Conservation (phyloP, 1,284 basidiomycete genomes). For the Taiwanofungus camphoratus region DNA sequence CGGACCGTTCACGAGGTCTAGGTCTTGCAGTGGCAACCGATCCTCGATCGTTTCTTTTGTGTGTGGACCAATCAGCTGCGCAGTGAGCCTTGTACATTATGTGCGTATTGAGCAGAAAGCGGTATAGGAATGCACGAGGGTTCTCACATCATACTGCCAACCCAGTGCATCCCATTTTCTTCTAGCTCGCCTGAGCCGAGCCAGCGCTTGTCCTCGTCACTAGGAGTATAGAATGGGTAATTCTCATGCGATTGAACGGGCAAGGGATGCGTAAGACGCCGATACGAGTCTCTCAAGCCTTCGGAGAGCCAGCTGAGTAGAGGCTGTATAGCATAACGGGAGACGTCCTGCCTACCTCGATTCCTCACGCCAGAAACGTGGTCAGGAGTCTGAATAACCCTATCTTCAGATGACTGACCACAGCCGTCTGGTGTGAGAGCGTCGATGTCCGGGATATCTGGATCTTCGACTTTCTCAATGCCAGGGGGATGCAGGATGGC, state of each 20-base stretch:
- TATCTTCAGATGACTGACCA: constrained; percentile 12
- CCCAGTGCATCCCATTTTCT: constrained; percentile 64
- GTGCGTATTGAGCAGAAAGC: constrained; percentile 7
- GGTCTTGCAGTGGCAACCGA: constrained; percentile 37
- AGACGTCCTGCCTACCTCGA: too few species aligned
- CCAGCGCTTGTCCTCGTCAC: constrained; percentile 66
- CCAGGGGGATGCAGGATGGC: constrained; percentile 64
- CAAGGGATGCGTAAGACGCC: constrained; percentile 46
- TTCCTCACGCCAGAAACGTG: too few species aligned
- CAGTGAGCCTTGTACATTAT: constrained; percentile 49
- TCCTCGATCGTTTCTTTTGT: constrained; percentile 34
- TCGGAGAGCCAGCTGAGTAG: too few species aligned
- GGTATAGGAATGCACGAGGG: constrained; percentile 3
- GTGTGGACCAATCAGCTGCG: constrained; percentile 50
- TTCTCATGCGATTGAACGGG: constrained; percentile 49
- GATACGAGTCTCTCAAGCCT: too few species aligned
- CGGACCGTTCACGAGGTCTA: constrained; percentile 42
- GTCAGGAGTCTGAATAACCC: constrained; percentile 6
- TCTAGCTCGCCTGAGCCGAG: constrained; percentile 43
- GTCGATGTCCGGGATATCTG: constrained; percentile 10
- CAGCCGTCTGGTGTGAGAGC: constrained; percentile 14
- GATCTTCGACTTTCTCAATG: constrained; percentile 30
- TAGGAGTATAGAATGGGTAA: constrained; percentile 69
- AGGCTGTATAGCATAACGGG: too few species aligned
- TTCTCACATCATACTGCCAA: constrained; percentile 64